Evolutionary conservation across 2,329 filamentous ascomycete species (phyloP).

Genomic region (Triangularia setosa): DNA sequence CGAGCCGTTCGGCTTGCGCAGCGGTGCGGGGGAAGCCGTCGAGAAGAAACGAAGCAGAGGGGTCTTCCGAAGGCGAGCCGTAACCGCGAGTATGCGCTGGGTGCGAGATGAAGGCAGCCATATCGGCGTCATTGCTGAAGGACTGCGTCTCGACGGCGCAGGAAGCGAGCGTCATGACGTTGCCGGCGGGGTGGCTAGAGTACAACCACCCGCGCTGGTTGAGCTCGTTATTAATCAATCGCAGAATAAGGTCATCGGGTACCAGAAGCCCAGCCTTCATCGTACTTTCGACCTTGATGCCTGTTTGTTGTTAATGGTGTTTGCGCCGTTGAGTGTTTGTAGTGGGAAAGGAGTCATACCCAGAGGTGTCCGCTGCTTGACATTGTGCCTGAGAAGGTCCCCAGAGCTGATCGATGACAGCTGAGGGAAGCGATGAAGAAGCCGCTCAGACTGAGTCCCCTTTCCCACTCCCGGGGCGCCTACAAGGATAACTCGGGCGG

Average conservation of each 20-base stretch:
- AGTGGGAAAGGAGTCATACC: conserved; percentile 49
- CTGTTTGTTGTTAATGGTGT: conserved; percentile 42
- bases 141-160: conserved; percentile 36
- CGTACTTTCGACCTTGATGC: conserved; percentile 82
- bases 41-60: conserved; percentile 84
- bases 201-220: conserved; percentile 79
- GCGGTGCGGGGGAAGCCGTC: conserved; percentile 94
- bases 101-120: conserved; percentile 41
- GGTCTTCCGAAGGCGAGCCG: conserved; percentile 56
- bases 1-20: conserved; percentile 71
- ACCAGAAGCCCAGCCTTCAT: conserved; percentile 91
- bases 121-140: conserved; percentile 32
- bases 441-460: conserved; percentile 87
- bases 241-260: conserved; percentile 84
- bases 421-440: conserved; percentile 83
- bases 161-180: conserved; percentile 51
- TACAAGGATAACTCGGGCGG: conserved; percentile 89
- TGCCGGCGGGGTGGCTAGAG: conserved; percentile 37
- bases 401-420: conserved; percentile 90
- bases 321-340: conserved; percentile 4
- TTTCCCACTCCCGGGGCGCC: conserved; percentile 97
- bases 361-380: conserved; percentile 79
- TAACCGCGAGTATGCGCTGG: conserved; percentile 37
- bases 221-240: conserved; percentile 87
- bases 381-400: conserved; percentile 87